These are phyloP conservation scores for Rubia peregrina DNA, from an alignment of 305 asterid species.

Conservation along the genomic window DNA sequence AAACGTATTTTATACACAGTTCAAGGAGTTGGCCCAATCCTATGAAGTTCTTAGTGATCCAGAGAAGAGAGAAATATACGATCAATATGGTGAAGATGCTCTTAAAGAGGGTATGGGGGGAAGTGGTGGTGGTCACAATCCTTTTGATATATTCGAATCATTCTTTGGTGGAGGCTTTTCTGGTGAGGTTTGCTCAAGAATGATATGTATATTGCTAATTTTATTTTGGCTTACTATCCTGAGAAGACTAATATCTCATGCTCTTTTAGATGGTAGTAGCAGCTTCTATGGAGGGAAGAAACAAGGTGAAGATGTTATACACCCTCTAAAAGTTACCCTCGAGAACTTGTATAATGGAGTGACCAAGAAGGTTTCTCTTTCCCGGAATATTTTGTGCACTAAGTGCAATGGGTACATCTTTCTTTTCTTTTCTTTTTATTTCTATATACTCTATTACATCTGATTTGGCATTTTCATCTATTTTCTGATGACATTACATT, in stretches of 20 bases:
- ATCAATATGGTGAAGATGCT: conserved; percentile 59
- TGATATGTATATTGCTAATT: neutral
- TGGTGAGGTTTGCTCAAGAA: conserved; percentile 25
- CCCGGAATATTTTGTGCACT: conserved; percentile 28
- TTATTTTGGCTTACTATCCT: neutral
- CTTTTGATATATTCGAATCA: conserved; percentile 46
- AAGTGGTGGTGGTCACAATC: conserved; percentile 34
- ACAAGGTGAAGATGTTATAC: conserved; percentile 31
- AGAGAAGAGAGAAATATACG: conserved; percentile 47
- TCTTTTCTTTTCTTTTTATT: neutral
- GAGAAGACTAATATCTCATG: neutral
- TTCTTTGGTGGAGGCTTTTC: conserved; percentile 45
- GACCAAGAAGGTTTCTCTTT: conserved; percentile 28
- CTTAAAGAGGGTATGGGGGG: conserved; percentile 57
- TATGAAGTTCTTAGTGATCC: conserved; percentile 59
- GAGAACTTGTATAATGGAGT: conserved; percentile 32
- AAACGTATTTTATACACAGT: conserved; percentile 23
- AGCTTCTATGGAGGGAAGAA: conserved; percentile 23
- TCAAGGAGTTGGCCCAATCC: conserved; percentile 59
- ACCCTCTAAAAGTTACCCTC: conserved; percentile 25
- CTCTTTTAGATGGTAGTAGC: conserved; percentile 21
- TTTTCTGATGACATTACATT: neutral
- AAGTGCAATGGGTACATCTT: conserved; percentile 29
- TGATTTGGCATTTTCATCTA: neutral
- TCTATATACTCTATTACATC: neutral